phyloP scores from a whole-genome alignment of 768 basidiomycete species.

The Calocera cornea region DNA sequence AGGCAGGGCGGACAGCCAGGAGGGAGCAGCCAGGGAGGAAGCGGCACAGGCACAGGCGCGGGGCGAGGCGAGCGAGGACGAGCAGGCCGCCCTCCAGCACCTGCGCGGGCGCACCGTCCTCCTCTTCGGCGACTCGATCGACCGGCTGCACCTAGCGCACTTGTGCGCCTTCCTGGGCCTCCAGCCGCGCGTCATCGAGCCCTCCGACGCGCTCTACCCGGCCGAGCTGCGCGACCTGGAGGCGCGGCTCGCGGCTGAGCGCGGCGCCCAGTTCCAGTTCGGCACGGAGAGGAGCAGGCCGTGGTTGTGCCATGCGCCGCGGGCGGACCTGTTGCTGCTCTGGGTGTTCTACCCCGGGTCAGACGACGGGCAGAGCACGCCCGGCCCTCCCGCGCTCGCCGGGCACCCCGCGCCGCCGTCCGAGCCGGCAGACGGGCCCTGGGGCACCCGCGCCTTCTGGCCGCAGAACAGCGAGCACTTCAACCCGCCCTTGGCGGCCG shows the following conservation, averaged over 20 bases:
- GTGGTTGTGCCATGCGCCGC: conserved; percentile 6
- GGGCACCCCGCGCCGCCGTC: not conserved
- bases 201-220: not conserved
- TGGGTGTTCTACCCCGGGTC: conserved; percentile 11
- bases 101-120: not conserved
- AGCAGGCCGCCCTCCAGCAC: not conserved
- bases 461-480: conserved; percentile 7
- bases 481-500: conserved; percentile 9
- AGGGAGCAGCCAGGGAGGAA: no score
- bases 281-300: not conserved
- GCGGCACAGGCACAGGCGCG: no score
- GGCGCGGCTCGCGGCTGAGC: not conserved
- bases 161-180: not conserved
- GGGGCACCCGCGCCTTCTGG: not conserved
- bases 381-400: not conserved
- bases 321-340: conserved; percentile 3
- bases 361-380: conserved; percentile 10
- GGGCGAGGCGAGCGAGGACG: no score
- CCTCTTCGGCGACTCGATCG: conserved; percentile 1
- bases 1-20: no score
- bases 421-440: not conserved
- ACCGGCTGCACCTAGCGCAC: not conserved
- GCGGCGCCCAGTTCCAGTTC: not conserved
- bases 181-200: not conserved
- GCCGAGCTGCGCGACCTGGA: conserved; percentile 2